Evolutionary conservation across 805 yeast species (phyloP).

Genomic region (Suhomyces canberraensis): DNA sequence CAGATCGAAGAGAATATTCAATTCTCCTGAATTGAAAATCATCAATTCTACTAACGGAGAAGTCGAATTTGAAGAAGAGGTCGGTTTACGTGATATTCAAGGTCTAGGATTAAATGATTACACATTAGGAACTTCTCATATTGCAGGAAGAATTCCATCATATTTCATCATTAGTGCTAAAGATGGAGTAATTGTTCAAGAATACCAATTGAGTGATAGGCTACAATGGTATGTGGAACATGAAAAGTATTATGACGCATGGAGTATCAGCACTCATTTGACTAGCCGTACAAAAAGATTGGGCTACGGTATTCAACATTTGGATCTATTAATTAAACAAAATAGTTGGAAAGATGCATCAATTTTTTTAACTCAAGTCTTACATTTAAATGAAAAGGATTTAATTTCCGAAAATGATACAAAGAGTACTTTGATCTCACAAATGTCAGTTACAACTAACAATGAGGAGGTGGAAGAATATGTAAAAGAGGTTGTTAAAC

Average conservation of each 20-base stretch:
- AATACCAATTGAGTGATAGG: slow-evolving; percentile 65
- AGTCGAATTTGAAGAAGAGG: slow-evolving; percentile 76
- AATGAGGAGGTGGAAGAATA: slow-evolving; percentile 15
- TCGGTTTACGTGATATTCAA: slow-evolving; percentile 56
- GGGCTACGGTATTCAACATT: slow-evolving; percentile 57
- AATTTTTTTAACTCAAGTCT: slow-evolving; percentile 36
- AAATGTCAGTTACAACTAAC: slow-evolving; percentile 8
- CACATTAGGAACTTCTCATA: slow-evolving; percentile 51
- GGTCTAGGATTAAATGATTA: slow-evolving; percentile 78
- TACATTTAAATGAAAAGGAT: slow-evolving; percentile 16
- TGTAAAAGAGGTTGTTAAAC: slow-evolving; percentile 22
- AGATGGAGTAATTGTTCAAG: slow-evolving; percentile 76
- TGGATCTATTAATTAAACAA: slow-evolving; percentile 39
- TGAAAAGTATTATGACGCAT: slow-evolving; percentile 61
- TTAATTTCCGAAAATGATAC: slow-evolving; percentile 26
- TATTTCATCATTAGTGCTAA: slow-evolving; percentile 75
- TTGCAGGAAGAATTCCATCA: slow-evolving; percentile 37
- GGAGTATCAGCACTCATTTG: slow-evolving; percentile 68
- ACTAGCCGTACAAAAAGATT: slow-evolving; percentile 49
- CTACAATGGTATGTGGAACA: slow-evolving; percentile 67
- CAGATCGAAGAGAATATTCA: slow-evolving; percentile 18
- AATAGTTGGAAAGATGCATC: slow-evolving; percentile 59
- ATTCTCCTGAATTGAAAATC: slow-evolving; percentile 73
- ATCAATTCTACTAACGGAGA: slow-evolving; percentile 63
- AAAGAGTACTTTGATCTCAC: slow-evolving; percentile 25